These are phyloP conservation scores for Bocquillonia castaneifolia DNA, from an alignment of 441 rosid species.

Conservation along the genomic window DNA sequence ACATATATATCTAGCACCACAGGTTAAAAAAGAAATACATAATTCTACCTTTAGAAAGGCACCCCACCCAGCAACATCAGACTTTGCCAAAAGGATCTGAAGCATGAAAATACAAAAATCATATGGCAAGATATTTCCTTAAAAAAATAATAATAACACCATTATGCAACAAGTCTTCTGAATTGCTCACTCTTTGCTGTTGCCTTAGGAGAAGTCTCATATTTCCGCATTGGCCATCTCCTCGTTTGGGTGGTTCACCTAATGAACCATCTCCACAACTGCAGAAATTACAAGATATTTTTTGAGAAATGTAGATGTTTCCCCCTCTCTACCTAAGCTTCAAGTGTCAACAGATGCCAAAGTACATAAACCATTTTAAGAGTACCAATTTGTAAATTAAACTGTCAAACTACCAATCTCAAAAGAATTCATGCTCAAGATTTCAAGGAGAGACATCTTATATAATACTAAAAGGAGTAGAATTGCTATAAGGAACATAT, in stretches of 20 bases:
- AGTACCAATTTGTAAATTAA: background rate
- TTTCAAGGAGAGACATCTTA: background rate
- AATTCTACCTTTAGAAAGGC: conserved; percentile 67
- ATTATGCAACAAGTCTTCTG: conserved; percentile 2
- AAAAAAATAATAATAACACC: conserved; percentile 10
- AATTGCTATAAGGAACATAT: background rate
- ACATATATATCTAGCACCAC: background rate
- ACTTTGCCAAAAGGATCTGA: conserved; percentile 72
- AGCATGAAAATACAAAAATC: conserved; percentile 13
- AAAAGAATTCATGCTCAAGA: background rate
- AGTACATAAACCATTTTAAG: background rate
- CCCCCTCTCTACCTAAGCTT: no score
- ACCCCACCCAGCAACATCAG: conserved; percentile 95
- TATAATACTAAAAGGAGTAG: background rate
- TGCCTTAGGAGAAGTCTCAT: conserved; percentile 77
- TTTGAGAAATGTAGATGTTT: background rate
- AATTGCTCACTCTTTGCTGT: conserved; percentile 62
- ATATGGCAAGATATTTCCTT: conserved; percentile 14
- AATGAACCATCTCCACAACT: conserved; percentile 79
- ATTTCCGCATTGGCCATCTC: conserved; percentile 76
- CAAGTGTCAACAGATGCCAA: no score
- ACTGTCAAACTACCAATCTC: background rate
- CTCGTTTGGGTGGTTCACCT: conserved; percentile 64
- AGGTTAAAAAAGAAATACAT: background rate
- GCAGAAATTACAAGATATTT: conserved; percentile 22